Base-by-base conservation (phyloP, 2,329 filamentous ascomycete genomes). In the Chalaropsis ovoidea region DNA sequence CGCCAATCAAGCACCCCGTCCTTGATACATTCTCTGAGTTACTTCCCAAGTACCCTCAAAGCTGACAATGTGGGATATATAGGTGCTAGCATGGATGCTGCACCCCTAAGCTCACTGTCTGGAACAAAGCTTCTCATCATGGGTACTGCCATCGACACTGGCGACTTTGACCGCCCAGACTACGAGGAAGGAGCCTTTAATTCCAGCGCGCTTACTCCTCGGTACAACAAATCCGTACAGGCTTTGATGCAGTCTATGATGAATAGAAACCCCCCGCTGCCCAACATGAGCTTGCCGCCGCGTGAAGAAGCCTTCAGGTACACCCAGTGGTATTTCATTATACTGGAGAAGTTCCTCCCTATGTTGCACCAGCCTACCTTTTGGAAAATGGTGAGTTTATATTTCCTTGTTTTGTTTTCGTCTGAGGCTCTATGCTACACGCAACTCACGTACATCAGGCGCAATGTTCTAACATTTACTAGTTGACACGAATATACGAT, bases 51-150 rank as follows among this genome's bases (percentile, higher is more conserved):
- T 31, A 76, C 77, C 4, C 80, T 81, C 49, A 84, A 88, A n/a
- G 65, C 61, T 71, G 85, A 82, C 71, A 87, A 87, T 69, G 78
- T 90, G 3, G 87, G 87, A 45, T 84, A 84, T 19, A 81, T 81
- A 2, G 79, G 81, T 6, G 56, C 65, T 15, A 61, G 62, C n/a
- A 67, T 67, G 62, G 83, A 86, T 65, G 84, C 82, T 70, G 81
- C 82, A 8, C 83, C 84, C 62, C 75, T 91, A 45, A 89, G 85
- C 74, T 86, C 87, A 7, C 87, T 92, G 71, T 86, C 86, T 70
- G 89, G 88, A 60, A 91, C 87, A 0, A 84, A 83, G 8, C 77
- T 94, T n/a, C 86, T 88, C 0, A 83, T 95, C 64, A 83, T 94
- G 52, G 90, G 89, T 42, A 88, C 87, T 70, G 86, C 88, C 58